phyloP scores from a whole-genome alignment of 2,329 filamentous ascomycete genomes.

The Clarireedia paspali region DNA sequence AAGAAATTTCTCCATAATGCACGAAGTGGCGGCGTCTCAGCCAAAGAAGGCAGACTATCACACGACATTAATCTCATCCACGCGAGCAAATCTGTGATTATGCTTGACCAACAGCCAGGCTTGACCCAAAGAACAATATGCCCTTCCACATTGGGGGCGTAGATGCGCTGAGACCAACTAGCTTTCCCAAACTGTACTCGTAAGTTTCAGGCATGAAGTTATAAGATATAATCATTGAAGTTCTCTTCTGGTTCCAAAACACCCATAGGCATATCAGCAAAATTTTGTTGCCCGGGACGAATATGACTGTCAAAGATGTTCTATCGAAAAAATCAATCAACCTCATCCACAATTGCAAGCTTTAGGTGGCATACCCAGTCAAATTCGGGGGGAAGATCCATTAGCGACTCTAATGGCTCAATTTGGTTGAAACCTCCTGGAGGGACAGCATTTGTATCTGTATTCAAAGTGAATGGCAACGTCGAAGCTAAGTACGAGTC shows the following conservation, averaged over 20 bases:
- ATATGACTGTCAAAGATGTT: background rate
- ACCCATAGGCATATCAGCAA: background rate
- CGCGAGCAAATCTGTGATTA: too few relatives aligned
- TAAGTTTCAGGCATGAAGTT: too few relatives aligned
- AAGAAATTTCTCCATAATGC: too few relatives aligned
- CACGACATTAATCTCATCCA: too few relatives aligned
- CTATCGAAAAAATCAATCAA: background rate
- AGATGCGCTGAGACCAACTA: too few relatives aligned
- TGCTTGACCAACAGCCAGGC: too few relatives aligned
- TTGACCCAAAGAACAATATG: too few relatives aligned
- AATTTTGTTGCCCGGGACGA: background rate
- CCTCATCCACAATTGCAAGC: background rate
- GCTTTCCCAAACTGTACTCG: too few relatives aligned
- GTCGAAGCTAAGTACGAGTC: background rate
- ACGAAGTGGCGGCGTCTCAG: too few relatives aligned
- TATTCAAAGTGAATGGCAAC: background rate
- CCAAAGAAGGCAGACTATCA: too few relatives aligned
- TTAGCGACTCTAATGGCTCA: background rate
- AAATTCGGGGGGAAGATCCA: background rate
- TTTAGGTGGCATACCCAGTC: background rate
- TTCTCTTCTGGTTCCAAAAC: background rate
- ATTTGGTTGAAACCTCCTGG: background rate
- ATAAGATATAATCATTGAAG: background rate
- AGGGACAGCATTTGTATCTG: background rate
- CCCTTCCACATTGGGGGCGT: too few relatives aligned